Base-by-base conservation (phyloP, 306 rosid genomes). In the Quercus robur region DNA sequence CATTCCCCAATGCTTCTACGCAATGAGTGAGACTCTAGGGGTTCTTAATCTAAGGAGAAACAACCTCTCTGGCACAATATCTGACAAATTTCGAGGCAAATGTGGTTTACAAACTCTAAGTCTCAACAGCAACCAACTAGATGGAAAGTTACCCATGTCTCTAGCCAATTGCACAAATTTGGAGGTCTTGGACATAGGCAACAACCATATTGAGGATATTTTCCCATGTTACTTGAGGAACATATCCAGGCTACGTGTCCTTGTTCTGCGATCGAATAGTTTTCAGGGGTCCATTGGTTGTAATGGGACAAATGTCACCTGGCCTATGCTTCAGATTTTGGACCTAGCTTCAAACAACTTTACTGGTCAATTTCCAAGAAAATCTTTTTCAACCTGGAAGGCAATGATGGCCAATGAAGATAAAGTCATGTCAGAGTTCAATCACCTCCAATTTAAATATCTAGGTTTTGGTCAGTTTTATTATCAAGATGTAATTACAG, bases 321-420 rank as follows among this genome's bases (percentile, higher is more conserved):
- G 88, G 92, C 9, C 18, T 0, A 77, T 21, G 11, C 85, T 88
- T 63, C 92, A 82, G 55, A 88, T 86, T 28, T 3, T 82, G 0
- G 87, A 88, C 77, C 12, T 88, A 2, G 82, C 88, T 18, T 62
- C 6, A 21, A 92, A 90, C 80, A 64, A 38, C 26, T 88, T 90
- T 51, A 80, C 7, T 6, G 91, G 89, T 0, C 0, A 14, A 21
- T 35, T 90, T 30, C 92, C 74, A 3, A 77, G 12, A 70, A 71
- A 2, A 44, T 49, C 8, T 62, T 63, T 82, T 77, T 57, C 4
- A 55, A 68, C 5, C 0, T 89, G 88, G 97, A 54, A 56, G 38
- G 88, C 87, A 75, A 88, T 85, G 90, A 71, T 44, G 76, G 41
- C 9, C 41, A 35, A 35, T 6, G 41, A 35, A 35, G 68, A 4